phyloP scores from a whole-genome alignment of 768 basidiomycete genomes.

The Mycena belliarum region DNA sequence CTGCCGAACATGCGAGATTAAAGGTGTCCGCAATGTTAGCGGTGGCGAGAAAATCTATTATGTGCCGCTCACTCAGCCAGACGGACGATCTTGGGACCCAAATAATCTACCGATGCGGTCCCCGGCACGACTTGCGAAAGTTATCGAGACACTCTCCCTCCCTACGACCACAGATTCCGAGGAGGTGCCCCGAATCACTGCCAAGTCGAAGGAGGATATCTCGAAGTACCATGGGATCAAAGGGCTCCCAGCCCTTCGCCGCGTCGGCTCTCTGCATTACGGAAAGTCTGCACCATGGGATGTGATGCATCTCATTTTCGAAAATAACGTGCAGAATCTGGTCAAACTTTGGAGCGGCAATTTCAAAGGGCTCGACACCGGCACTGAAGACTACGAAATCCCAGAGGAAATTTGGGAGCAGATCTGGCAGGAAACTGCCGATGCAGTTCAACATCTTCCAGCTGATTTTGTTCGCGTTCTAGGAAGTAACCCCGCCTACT shows the following conservation, averaged over 20 bases:
- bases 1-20: background rate
- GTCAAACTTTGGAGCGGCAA: slow-evolving; percentile 40
- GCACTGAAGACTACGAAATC: slow-evolving; percentile 30
- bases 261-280: slow-evolving; percentile 29
- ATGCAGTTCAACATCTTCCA: slow-evolving; percentile 33
- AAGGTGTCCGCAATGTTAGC: background rate
- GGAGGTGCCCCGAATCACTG: background rate
- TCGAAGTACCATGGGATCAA: slow-evolving; percentile 32
- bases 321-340: slow-evolving; percentile 40
- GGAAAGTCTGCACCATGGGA: slow-evolving; percentile 39
- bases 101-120: slow-evolving; percentile 32
- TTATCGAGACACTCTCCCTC: slow-evolving; percentile 10
- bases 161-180: too few species aligned
- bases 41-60: background rate
- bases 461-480: slow-evolving; percentile 32
- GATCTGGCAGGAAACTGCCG: slow-evolving; percentile 38
- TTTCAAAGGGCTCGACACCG: slow-evolving; percentile 39
- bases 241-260: slow-evolving; percentile 26
- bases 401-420: slow-evolving; percentile 31
- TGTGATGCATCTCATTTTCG: slow-evolving; percentile 46
- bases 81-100: slow-evolving; percentile 20
- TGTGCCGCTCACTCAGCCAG: slow-evolving; percentile 24
- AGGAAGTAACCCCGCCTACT: slow-evolving; percentile 26
- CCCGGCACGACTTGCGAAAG: background rate
- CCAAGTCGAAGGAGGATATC: slow-evolving; percentile 6